Percentiles rank a stretch among this genome's conserved stretches.
Evolutionary conservation across 805 yeast genomes (phyloP).

Genomic region (Nakazawaea ishiwadae): DNA sequence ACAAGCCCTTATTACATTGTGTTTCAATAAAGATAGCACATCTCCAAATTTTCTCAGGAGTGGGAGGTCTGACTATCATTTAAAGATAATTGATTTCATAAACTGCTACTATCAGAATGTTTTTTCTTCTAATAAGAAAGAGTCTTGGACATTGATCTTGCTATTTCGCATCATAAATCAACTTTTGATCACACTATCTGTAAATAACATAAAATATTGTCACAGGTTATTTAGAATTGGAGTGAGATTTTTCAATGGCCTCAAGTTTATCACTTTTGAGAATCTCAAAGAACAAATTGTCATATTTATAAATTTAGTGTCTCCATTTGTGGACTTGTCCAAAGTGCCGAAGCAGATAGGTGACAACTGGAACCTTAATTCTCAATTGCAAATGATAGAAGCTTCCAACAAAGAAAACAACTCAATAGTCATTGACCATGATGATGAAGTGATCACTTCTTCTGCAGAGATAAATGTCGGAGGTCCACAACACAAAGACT

Average conservation of each 20-base stretch:
- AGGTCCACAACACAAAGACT: background rate
- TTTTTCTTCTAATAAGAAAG: constrained; percentile 16
- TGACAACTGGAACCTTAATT: constrained; percentile 20
- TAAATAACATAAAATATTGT: constrained; percentile 33
- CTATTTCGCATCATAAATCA: constrained; percentile 43
- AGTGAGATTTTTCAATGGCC: constrained; percentile 26
- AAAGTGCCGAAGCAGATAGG: constrained; percentile 24
- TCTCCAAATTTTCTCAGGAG: background rate
- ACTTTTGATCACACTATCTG: constrained; percentile 35
- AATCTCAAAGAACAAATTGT: constrained; percentile 37
- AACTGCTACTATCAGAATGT: constrained; percentile 4
- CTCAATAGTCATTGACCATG: background rate
- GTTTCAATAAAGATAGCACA: constrained; percentile 17
- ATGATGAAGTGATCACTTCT: background rate
- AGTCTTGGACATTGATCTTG: constrained; percentile 21
- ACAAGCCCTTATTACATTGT: constrained; percentile 16
- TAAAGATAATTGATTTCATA: constrained; percentile 5
- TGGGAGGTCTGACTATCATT: background rate
- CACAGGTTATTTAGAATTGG: constrained; percentile 35
- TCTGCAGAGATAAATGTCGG: background rate
- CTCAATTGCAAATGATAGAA: constrained; percentile 4
- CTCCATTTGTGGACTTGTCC: constrained; percentile 30
- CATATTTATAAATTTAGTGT: constrained; percentile 39
- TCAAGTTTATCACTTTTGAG: constrained; percentile 37
- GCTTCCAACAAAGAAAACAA: background rate